A percentile compares a stretch with the other conserved stretches of the same genome.
Conservation (phyloP, 495 filamentous ascomycete genomes). For the Tuber aestivum region DNA sequence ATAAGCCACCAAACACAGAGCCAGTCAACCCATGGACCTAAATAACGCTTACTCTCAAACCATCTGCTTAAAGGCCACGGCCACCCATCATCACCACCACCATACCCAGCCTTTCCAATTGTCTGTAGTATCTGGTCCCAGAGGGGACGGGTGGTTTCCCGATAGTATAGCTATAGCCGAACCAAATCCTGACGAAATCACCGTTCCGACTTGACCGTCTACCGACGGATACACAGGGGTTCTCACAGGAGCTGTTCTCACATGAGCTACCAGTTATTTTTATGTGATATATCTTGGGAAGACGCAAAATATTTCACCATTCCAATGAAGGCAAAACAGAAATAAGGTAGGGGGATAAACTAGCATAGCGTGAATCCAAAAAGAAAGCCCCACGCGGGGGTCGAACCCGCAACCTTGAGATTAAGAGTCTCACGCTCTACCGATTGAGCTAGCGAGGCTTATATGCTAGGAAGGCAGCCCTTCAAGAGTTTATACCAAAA, state of each 20-base stretch:
- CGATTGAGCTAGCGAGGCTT: conserved; percentile 53
- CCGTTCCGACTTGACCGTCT: not conserved
- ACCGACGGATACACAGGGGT: not conserved
- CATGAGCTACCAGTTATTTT: not conserved
- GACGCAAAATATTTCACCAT: not conserved
- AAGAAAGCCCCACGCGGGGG: conserved; percentile 52
- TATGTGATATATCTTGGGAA: not conserved
- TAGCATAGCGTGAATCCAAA: not conserved
- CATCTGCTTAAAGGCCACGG: too few species aligned
- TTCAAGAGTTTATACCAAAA: not conserved
- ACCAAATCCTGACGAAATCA: not conserved
- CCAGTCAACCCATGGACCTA: not conserved
- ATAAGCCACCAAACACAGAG: not conserved
- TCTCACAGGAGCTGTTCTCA: too few species aligned
- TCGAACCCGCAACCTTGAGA: conserved; percentile 57
- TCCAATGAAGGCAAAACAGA: not conserved
- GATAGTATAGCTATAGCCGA: not conserved
- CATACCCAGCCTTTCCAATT: not conserved
- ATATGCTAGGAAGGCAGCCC: too few species aligned
- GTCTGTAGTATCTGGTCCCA: not conserved
- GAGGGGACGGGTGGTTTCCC: not conserved
- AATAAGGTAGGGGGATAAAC: not conserved
- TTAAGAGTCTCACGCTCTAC: conserved; percentile 59
- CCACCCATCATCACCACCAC: not conserved
- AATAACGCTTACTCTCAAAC: too few species aligned